These are phyloP conservation scores for Erodium texanum DNA, from an alignment of 441 rosid species.

Conservation along the genomic window DNA sequence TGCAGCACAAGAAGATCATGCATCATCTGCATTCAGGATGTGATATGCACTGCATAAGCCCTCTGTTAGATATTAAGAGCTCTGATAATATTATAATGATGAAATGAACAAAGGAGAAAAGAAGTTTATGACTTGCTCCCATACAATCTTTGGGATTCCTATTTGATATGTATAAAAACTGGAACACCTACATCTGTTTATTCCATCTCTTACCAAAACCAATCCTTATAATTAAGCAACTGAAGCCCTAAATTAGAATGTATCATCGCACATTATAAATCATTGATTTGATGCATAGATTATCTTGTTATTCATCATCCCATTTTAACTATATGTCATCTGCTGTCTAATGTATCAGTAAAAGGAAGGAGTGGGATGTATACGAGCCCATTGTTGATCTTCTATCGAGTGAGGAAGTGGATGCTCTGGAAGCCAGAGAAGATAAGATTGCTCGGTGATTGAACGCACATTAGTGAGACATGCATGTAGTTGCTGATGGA, in stretches of 20 bases:
- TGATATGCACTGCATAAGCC: too few relatives aligned
- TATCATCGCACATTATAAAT: neutral
- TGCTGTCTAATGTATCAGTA: conserved; percentile 40
- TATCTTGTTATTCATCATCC: neutral
- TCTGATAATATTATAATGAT: neutral
- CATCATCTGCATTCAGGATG: neutral
- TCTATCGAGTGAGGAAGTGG: conserved; percentile 70
- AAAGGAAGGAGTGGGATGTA: conserved; percentile 81
- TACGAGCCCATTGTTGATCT: conserved; percentile 70
- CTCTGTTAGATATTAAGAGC: neutral
- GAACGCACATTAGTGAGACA: neutral
- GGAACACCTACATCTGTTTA: conserved; percentile 1
- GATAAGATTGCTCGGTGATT: conserved; percentile 42
- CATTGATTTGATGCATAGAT: neutral
- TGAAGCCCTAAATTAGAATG: neutral
- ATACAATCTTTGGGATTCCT: neutral
- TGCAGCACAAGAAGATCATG: neutral
- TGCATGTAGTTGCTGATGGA: neutral
- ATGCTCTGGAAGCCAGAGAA: conserved; percentile 80
- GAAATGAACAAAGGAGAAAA: too few relatives aligned
- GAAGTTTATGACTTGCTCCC: neutral
- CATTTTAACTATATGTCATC: neutral
- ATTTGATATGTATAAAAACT: neutral
- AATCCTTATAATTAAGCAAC: neutral
- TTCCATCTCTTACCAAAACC: neutral